Base-by-base conservation (phyloP, 129 eudicot genomes). In the Saussurea involucrata region DNA sequence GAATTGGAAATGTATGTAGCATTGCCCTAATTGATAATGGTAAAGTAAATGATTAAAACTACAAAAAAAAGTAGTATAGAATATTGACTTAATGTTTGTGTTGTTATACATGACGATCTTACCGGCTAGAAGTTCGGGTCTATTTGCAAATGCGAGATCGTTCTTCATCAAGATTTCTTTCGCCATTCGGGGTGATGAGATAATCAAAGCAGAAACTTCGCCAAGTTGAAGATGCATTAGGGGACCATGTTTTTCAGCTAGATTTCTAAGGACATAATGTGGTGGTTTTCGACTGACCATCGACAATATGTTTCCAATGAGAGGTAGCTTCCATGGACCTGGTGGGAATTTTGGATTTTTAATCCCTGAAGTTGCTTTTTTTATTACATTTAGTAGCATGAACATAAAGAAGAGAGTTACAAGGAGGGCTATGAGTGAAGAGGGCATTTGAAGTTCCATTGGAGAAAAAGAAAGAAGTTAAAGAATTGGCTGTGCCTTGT, bases 171-270 rank as follows among this genome's bases (percentile, higher is more conserved):
- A 36, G 29, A 84, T 80, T 60, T 75, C 87, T 44, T 58, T 73
- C 5, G 78, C 78, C 29, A 73, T 6, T 29, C 32, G 46, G 11
- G 68, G 49, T 18, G 78, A 80, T 10, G 78, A 73, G 0, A 73
- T 24, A 18, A 58, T 4, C 29, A 73, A 29, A 0, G 78, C 68
- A 0, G 78, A 71, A 49, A 79, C 46, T 27, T 84, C 74, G 6
- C 87, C 87, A 0, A 84, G 84, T 25, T 69, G 84, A 2, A 84
- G 78, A 67, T 74, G 81, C 81, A 83, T 83, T 5, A 83, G 15
- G 2, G 81, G 78, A 31, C 78, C 78, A 10, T 58, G 32, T 73
- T 73, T 73, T 61, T 8, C 28, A 7, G 78, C 78, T 15, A 73
- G 68, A 24, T 28, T 36, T 33, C 53, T 21, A 34, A 73, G 32